Percentiles rank a stretch among this genome's conserved stretches.
Evolutionary conservation across 192 early-diverging fungal genomes (phyloP).

Genomic region (Pecoramyces ruminantium): DNA sequence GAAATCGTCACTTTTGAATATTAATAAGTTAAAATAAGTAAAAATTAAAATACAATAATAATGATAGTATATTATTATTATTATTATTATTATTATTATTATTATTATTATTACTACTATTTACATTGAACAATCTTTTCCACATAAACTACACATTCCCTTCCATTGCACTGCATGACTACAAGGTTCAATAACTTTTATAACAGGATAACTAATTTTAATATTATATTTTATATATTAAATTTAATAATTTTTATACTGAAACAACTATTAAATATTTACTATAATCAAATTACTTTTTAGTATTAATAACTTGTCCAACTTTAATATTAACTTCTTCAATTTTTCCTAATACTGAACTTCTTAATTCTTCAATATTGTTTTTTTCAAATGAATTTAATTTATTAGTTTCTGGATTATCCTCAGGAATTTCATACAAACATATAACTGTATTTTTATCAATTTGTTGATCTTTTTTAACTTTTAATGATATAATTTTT

Average conservation of each 20-base stretch:
- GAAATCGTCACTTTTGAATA: constrained; percentile 6
- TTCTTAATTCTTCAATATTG: neutral
- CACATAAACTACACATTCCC: constrained; percentile 70
- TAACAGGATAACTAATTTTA: neutral
- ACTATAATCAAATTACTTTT: neutral
- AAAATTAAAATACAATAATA: no score
- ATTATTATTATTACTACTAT: no score
- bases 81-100: no score
- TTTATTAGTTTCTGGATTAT: neutral
- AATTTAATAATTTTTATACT: no score
- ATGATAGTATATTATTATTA: no score
- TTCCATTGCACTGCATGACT: constrained; percentile 53
- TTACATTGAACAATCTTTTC: constrained; percentile 44
- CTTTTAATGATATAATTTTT: neutral
- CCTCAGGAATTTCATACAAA: neutral
- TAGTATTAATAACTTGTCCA: neutral
- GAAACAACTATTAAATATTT: no score
- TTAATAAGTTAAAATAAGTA: no score
- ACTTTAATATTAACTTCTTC: neutral
- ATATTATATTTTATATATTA: no score
- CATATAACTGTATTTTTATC: neutral
- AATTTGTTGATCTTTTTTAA: neutral
- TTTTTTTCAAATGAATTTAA: neutral
- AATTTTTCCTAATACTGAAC: neutral
- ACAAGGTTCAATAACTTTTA: constrained; percentile 31